Evolutionary conservation across 1,139 yeast genomes (phyloP).

Genomic region (Trichomonascaceae sp.): DNA sequence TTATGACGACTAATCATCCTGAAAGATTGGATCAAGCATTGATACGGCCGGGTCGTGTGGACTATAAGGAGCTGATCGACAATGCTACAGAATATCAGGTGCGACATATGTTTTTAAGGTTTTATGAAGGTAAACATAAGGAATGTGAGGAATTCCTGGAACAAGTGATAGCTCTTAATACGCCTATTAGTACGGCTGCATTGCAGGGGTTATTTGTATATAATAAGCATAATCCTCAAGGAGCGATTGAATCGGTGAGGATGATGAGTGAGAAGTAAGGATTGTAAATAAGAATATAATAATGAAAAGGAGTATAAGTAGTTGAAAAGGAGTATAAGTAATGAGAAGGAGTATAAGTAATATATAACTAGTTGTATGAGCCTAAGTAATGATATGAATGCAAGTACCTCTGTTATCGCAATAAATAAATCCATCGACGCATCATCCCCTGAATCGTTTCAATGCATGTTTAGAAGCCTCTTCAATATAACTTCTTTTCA

Average conservation of each 20-base stretch:
- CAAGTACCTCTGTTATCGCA: no score
- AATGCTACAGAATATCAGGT: slow-evolving; percentile 83
- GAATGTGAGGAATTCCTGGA: slow-evolving; percentile 60
- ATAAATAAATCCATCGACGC: background rate
- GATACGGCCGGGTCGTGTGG: slow-evolving; percentile 91
- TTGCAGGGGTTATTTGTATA: slow-evolving; percentile 92
- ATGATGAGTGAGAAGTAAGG: slow-evolving; percentile 3
- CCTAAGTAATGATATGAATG: no score
- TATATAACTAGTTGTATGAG: no score
- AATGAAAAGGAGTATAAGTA: background rate
- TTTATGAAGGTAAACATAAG: slow-evolving; percentile 61
- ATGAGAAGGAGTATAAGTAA: no score
- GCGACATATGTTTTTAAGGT: slow-evolving; percentile 75
- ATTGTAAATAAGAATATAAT: background rate
- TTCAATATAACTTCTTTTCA: slow-evolving; percentile 14
- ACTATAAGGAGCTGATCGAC: slow-evolving; percentile 71
- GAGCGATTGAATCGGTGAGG: slow-evolving; percentile 61
- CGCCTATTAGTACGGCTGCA: slow-evolving; percentile 84
- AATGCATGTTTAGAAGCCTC: slow-evolving; percentile 15
- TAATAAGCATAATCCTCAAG: slow-evolving; percentile 76
- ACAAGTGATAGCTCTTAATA: slow-evolving; percentile 44
- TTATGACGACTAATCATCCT: slow-evolving; percentile 98
- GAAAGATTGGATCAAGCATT: slow-evolving; percentile 74
- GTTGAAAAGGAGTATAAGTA: no score
- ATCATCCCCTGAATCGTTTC: slow-evolving; percentile 19